phyloP scores from a whole-genome alignment of 1,284 basidiomycete species.

The Xanthoconium separans region DNA sequence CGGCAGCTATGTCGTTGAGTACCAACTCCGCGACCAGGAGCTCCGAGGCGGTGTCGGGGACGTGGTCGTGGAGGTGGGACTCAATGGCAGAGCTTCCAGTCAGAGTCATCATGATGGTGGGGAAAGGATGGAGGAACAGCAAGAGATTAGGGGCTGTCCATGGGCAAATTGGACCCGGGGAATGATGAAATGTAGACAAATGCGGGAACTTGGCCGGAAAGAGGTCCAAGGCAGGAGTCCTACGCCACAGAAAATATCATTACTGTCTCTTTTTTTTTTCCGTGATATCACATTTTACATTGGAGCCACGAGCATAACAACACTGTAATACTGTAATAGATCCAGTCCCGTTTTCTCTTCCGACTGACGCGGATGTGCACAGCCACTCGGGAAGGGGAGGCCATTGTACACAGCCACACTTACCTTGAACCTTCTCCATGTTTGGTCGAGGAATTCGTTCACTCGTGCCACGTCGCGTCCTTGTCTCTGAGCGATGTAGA shows the following conservation, averaged over 20 bases:
- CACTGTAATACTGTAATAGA: too few species aligned
- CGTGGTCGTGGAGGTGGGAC: constrained; percentile 3
- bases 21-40: constrained; percentile 26
- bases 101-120: constrained; percentile 8
- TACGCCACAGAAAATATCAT: too few species aligned
- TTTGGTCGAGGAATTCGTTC: constrained; percentile 12
- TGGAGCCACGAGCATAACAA: neutral
- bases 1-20: constrained; percentile 41
- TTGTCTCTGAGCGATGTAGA: constrained; percentile 9
- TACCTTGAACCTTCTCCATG: constrained; percentile 6
- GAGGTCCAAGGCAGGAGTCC: too few species aligned
- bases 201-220: too few species aligned
- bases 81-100: constrained; percentile 15
- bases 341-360: too few species aligned
- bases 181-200: too few species aligned
- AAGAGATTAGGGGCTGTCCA: neutral
- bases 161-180: too few species aligned
- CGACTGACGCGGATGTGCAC: neutral
- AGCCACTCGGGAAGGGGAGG: neutral
- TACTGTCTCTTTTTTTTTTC: too few species aligned
- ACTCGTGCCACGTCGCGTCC: constrained; percentile 6
- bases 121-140: neutral
- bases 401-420: constrained; percentile 3
- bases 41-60: constrained; percentile 20
- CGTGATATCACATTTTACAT: too few species aligned